phyloP scores from a whole-genome alignment of 108 stramenopile species.

The Cylindrotheca closterium region DNA sequence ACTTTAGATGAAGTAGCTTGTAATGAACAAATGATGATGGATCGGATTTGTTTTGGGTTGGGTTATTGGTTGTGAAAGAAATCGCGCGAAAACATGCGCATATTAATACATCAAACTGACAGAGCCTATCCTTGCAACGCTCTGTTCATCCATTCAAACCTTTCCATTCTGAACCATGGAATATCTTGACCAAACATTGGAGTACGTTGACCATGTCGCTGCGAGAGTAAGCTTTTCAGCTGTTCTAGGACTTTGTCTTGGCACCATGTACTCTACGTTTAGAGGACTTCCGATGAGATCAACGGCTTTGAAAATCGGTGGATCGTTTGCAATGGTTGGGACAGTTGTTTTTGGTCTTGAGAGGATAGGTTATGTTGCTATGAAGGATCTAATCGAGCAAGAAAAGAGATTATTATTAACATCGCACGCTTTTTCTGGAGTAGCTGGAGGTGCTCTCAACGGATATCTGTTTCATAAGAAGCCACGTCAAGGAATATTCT shows the following conservation, averaged over 20 bases:
- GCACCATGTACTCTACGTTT: constrained; percentile 44
- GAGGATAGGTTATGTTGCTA: constrained; percentile 38
- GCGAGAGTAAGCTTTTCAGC: constrained; percentile 49
- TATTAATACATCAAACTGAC: too few species aligned
- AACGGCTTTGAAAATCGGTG: constrained; percentile 42
- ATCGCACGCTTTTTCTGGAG: constrained; percentile 71
- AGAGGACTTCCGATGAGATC: constrained; percentile 47
- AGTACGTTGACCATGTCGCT: constrained; percentile 50
- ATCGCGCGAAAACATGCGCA: too few species aligned
- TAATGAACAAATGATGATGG: too few species aligned
- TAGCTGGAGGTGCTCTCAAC: constrained; percentile 54
- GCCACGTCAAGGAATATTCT: constrained; percentile 53
- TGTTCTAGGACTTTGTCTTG: constrained; percentile 41
- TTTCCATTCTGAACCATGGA: too few species aligned
- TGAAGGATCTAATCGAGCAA: constrained; percentile 11
- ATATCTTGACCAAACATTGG: too few species aligned
- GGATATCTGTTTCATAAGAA: constrained; percentile 59
- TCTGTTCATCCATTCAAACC: too few species aligned
- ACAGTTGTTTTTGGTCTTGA: constrained; percentile 66
- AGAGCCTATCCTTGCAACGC: too few species aligned
- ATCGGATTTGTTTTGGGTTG: too few species aligned
- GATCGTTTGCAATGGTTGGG: constrained; percentile 61
- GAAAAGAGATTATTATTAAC: constrained; percentile 24
- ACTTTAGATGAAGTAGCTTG: too few species aligned
- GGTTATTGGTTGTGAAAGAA: too few species aligned